phyloP scores from a whole-genome alignment of 2,329 filamentous ascomycete genomes.

The Aspergillus ustus region DNA sequence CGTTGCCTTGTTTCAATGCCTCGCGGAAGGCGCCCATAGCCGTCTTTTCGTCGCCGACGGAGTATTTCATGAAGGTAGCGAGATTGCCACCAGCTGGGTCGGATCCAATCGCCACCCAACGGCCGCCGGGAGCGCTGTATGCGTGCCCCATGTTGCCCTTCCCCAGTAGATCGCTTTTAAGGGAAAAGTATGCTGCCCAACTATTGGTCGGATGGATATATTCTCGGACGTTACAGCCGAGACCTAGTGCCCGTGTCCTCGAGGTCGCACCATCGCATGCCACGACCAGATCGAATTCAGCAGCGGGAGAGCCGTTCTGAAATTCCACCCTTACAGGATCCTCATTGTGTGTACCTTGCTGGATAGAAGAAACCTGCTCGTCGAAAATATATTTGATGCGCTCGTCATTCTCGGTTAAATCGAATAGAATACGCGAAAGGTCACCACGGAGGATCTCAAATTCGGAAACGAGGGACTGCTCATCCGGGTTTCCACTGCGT shows the following conservation, averaged over 20 bases:
- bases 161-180: too few species aligned
- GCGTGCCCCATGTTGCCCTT: background rate
- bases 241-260: background rate
- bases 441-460: slow-evolving; percentile 6
- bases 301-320: background rate
- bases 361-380: slow-evolving; percentile 6
- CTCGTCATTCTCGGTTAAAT: background rate
- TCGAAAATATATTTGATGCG: slow-evolving; percentile 5
- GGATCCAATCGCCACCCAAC: background rate
- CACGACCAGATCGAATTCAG: background rate
- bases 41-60: background rate
- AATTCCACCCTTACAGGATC: background rate
- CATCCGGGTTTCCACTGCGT: background rate
- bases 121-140: background rate
- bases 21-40: background rate
- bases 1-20: background rate
- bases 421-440: background rate
- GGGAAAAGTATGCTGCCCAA: too few species aligned
- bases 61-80: background rate
- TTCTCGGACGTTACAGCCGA: background rate
- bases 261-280: slow-evolving; percentile 1
- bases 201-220: background rate
- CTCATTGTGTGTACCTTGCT: background rate
- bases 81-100: background rate
- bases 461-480: background rate